A percentile compares a stretch with the other conserved stretches of the same genome.
Conservation (phyloP, 768 basidiomycete genomes). For the Suillus brevipes region DNA sequence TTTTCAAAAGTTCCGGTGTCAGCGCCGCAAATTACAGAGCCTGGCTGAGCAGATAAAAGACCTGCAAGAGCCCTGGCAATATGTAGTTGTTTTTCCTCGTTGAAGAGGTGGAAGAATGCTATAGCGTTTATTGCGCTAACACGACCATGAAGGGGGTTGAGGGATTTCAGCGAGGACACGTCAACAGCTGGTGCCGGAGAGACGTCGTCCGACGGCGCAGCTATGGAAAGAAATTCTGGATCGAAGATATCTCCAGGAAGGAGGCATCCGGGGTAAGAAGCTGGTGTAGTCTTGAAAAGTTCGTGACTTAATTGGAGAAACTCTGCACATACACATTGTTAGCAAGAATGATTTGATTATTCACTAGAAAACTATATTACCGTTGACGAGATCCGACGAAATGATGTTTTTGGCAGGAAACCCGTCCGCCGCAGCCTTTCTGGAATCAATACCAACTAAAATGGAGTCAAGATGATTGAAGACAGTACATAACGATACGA, state of each 20-base stretch:
- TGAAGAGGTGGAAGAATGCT: slow-evolving; percentile 46
- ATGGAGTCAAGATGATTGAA: not conserved
- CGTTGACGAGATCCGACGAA: slow-evolving; percentile 38
- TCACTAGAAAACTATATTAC: slow-evolving; percentile 18
- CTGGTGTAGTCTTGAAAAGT: slow-evolving; percentile 56
- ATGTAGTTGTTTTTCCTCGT: slow-evolving; percentile 26
- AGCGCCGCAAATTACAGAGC: slow-evolving; percentile 34
- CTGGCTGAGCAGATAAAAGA: slow-evolving; percentile 29
- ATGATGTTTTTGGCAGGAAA: slow-evolving; percentile 41
- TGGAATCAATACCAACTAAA: slow-evolving; percentile 33
- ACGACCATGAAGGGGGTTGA: slow-evolving; percentile 48
- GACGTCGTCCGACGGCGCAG: slow-evolving; percentile 29
- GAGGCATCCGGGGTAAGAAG: slow-evolving; percentile 53
- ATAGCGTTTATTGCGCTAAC: slow-evolving; percentile 50
- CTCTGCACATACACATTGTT: slow-evolving; percentile 32
- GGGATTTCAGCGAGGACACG: slow-evolving; percentile 38
- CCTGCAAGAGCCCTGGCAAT: slow-evolving; percentile 30
- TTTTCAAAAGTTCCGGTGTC: slow-evolving; percentile 19
- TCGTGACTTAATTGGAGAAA: slow-evolving; percentile 62
- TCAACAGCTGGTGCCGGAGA: slow-evolving; percentile 25
- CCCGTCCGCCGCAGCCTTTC: slow-evolving; percentile 43
- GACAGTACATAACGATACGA: not conserved
- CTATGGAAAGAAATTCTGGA: slow-evolving; percentile 38
- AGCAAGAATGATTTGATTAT: not conserved
- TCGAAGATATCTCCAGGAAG: slow-evolving; percentile 58